A percentile compares a stretch with the other conserved stretches of the same genome.
phyloP scores from a whole-genome alignment of 768 basidiomycete genomes.

The Baorangia bicolor region DNA sequence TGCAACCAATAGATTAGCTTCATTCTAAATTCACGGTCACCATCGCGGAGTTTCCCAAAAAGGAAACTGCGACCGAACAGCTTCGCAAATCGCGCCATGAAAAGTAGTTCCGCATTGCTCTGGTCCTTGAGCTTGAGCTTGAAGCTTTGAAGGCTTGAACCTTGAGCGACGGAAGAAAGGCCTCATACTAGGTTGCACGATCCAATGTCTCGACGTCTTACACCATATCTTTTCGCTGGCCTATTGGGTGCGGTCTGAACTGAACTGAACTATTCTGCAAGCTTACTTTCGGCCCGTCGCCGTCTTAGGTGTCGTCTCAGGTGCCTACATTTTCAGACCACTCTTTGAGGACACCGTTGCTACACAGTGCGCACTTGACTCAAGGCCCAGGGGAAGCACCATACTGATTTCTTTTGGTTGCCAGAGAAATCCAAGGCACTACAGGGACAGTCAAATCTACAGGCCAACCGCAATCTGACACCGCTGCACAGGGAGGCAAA shows the following conservation, averaged over 20 bases:
- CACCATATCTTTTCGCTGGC: conserved; percentile 56
- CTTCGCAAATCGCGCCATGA: conserved; percentile 4
- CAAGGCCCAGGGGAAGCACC: too few relatives aligned
- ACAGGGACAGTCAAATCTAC: background rate
- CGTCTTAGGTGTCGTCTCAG: conserved; percentile 54
- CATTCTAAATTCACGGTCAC: background rate
- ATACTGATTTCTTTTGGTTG: conserved; percentile 2
- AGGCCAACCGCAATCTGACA: background rate
- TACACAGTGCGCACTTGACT: conserved; percentile 13
- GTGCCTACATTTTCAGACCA: conserved; percentile 67
- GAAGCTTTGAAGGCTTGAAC: background rate
- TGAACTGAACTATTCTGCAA: background rate
- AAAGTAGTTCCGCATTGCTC: background rate
- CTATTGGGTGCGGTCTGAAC: conserved; percentile 45
- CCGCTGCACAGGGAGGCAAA: conserved; percentile 7
- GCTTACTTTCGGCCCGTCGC: background rate
- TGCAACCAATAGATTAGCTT: background rate
- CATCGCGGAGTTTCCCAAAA: conserved; percentile 31
- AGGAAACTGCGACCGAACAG: conserved; percentile 9
- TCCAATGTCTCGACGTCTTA: conserved; percentile 39
- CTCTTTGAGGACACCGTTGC: conserved; percentile 25
- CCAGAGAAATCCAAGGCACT: conserved; percentile 12
- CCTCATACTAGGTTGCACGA: background rate
- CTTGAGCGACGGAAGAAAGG: background rate
- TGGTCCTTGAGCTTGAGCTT: too few relatives aligned